Evolutionary conservation across 768 basidiomycete species (phyloP).

Genomic region (Scleroderma citrinum): DNA sequence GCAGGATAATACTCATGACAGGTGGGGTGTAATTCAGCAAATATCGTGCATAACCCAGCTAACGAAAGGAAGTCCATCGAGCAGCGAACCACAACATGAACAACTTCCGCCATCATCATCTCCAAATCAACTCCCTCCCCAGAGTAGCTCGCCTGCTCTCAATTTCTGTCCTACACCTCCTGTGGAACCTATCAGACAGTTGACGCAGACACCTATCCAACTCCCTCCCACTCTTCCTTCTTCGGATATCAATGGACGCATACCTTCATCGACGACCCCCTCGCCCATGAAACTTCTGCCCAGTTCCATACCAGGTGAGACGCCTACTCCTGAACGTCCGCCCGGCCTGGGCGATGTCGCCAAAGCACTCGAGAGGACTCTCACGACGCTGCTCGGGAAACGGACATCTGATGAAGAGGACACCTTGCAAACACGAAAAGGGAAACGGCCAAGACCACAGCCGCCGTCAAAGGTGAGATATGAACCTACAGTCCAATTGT

Average conservation of each 20-base stretch:
- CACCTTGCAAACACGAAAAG: slow-evolving; percentile 14
- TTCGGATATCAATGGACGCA: slow-evolving; percentile 23
- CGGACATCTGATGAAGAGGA: slow-evolving; percentile 42
- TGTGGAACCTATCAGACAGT: background rate
- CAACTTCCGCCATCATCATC: slow-evolving; percentile 18
- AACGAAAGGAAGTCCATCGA: too few relatives aligned
- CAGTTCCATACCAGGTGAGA: slow-evolving; percentile 12
- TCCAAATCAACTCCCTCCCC: slow-evolving; percentile 13
- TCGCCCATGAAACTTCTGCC: slow-evolving; percentile 45
- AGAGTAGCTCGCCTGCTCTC: slow-evolving; percentile 23
- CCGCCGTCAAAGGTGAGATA: slow-evolving; percentile 31
- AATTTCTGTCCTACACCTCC: slow-evolving; percentile 2
- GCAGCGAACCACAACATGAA: too few relatives aligned
- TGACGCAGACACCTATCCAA: background rate
- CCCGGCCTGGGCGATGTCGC: slow-evolving; percentile 41
- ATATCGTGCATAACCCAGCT: background rate
- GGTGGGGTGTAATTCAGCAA: slow-evolving; percentile 1
- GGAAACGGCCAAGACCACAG: slow-evolving; percentile 35
- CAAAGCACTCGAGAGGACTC: slow-evolving; percentile 62
- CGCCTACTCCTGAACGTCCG: slow-evolving; percentile 28
- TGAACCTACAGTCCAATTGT: background rate
- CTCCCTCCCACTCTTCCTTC: background rate
- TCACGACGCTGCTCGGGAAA: slow-evolving; percentile 67
- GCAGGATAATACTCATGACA: slow-evolving; percentile 8
- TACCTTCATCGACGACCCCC: slow-evolving; percentile 56